Percentiles rank a stretch among this genome's conserved stretches.
Evolutionary conservation across 345 rosid species (phyloP).

Genomic region (Syzygium aromaticum): DNA sequence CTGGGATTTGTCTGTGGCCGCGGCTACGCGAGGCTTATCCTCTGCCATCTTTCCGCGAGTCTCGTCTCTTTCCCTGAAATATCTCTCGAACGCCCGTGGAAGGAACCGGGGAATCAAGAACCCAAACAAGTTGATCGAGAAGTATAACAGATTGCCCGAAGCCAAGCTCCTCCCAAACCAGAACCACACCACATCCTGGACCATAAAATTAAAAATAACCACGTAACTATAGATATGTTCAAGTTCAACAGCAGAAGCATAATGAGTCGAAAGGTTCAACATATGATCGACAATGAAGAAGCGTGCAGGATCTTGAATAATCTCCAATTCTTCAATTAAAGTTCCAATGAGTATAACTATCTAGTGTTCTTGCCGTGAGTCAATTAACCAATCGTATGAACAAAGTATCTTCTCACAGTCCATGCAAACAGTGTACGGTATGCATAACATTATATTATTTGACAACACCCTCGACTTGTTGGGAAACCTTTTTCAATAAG

Average conservation of each 20-base stretch:
- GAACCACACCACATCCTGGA: conserved; percentile 51
- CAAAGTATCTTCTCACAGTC: not conserved
- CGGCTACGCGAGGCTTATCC: conserved; percentile 31
- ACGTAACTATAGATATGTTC: not conserved
- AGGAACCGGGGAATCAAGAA: conserved; percentile 77
- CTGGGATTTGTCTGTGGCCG: conserved; percentile 6
- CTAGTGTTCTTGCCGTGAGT: not conserved
- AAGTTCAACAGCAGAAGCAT: not conserved
- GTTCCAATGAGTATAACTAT: not conserved
- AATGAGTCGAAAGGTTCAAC: not conserved
- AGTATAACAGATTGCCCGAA: conserved; percentile 48
- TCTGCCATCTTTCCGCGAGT: conserved; percentile 36
- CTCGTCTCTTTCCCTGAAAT: conserved; percentile 56
- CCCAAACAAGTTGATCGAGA: conserved; percentile 57
- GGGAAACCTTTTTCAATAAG: not conserved
- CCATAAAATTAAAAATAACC: not conserved
- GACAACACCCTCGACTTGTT: not conserved
- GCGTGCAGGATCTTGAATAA: not conserved
- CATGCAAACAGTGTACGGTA: not conserved
- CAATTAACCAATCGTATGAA: not conserved
- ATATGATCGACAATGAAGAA: not conserved
- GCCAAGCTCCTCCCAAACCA: conserved; percentile 80
- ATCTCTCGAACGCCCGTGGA: conserved; percentile 73
- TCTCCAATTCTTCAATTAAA: not conserved
- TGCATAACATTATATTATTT: not conserved